Conservation (phyloP, 2,329 filamentous ascomycete species). For the Endoconidiophora polonica region DNA sequence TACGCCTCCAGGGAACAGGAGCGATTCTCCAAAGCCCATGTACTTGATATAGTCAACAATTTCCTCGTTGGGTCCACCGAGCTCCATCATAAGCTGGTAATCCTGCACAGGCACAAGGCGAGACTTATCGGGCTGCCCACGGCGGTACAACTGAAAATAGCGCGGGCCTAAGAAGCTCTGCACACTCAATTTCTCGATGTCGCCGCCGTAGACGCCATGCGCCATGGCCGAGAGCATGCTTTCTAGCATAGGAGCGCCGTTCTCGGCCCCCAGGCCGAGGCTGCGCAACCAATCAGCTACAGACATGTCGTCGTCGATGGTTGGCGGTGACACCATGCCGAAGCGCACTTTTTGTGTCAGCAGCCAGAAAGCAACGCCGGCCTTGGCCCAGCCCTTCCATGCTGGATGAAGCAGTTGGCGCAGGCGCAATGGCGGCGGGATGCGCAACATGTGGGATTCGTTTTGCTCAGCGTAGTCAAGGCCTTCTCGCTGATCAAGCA, state of each 20-base stretch:
- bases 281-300: slow-evolving; percentile 23
- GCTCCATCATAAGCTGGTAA: slow-evolving; percentile 17
- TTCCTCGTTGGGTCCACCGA: slow-evolving; percentile 20
- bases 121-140: slow-evolving; percentile 10
- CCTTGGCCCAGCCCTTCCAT: slow-evolving; percentile 11
- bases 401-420: slow-evolving; percentile 10
- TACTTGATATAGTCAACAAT: slow-evolving; percentile 12
- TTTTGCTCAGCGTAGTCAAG: not conserved
- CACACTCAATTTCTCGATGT: slow-evolving; percentile 65
- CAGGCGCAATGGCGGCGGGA: slow-evolving; percentile 18
- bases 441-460: slow-evolving; percentile 38
- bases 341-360: slow-evolving; percentile 9
- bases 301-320: slow-evolving; percentile 21
- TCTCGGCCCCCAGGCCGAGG: slow-evolving; percentile 12
- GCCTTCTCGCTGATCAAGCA: slow-evolving; percentile 2
- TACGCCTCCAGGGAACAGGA: slow-evolving; percentile 33
- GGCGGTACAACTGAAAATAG: slow-evolving; percentile 21
- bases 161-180: slow-evolving; percentile 36
- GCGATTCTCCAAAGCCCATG: slow-evolving; percentile 11
- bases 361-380: slow-evolving; percentile 11
- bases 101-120: slow-evolving; percentile 19
- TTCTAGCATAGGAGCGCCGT: slow-evolving; percentile 37
- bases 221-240: slow-evolving; percentile 55
- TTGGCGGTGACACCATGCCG: slow-evolving; percentile 17
- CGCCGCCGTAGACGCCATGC: slow-evolving; percentile 87